Base-by-base conservation (phyloP, 2,329 filamentous ascomycete species). In the Sclerotinia borealis region DNA sequence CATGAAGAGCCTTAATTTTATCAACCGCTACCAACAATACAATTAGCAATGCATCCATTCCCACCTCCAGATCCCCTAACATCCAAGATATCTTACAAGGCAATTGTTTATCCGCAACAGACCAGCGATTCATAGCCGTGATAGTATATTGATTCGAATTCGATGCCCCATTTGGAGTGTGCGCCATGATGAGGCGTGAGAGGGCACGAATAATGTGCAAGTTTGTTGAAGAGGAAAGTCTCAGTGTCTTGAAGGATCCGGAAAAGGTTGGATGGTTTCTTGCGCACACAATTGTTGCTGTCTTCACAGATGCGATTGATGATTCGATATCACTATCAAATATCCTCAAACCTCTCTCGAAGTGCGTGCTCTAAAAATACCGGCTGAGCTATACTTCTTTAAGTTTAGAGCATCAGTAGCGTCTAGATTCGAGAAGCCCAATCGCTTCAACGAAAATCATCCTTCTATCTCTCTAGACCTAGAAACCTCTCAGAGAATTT, bases 121-220 rank as follows among this genome's bases (percentile, higher is more conserved):
- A 96, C 93, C 93, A 97, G 69, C 93, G 82, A 76, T 88, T 88
- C 67, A 96, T 79, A 48, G 88, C 85, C 19, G 91, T 96, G 65
- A 90, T 76, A 1, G 91, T 96, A 69, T 71, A 66, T 47, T 66
- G 67, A 13, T 64, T 65, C 25, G 60, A 41, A n/a, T 58, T 58
- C 4, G 68, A 59, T 25, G 48, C 55, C 34, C 58, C 65, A 64
- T 70, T 65, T 27, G 61, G 62, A 49, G 55, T 64, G 55, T 59
- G 59, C 68, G 60, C 67, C 64, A 67, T 65, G 39, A 55, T n/a
- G n/a, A 49, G 51, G 25, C 62, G 56, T 49, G 15, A 54, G 31
- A 34, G n/a, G 59, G 64, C 66, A 64, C 67, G 34, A 45, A 64
- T 39, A 29, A 34, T 51, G 63, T 63, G 64, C 49, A 65, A 37